Conservation (phyloP, 163 green algal genomes). For the Scenedesmus sp. region DNA sequence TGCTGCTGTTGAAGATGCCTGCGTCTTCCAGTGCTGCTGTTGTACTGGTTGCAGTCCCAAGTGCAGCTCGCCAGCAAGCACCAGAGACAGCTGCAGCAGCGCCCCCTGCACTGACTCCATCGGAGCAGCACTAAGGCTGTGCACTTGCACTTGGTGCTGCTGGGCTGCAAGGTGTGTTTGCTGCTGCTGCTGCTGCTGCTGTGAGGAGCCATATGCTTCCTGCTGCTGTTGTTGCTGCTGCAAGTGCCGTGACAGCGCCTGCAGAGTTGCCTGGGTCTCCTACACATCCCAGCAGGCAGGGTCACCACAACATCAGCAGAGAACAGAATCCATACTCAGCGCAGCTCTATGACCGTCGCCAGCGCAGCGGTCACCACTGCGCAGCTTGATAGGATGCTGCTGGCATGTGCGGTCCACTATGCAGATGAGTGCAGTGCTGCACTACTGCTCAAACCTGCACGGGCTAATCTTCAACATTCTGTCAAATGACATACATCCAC, state of each 20-base stretch:
- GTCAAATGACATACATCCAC: no score
- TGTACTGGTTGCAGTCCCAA: background rate
- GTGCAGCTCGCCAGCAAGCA: background rate
- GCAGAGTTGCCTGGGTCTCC: background rate
- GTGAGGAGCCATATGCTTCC: background rate
- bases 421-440: no score
- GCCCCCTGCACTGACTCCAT: background rate
- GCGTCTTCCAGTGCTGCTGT: conserved; percentile 8
- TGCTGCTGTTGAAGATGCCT: background rate
- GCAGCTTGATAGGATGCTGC: no score
- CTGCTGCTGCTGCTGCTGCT: background rate
- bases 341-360: no score
- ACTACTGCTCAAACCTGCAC: no score
- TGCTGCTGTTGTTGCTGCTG: background rate
- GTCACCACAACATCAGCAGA: background rate
- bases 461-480: no score
- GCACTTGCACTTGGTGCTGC: background rate
- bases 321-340: no score
- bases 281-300: background rate
- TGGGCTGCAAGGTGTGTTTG: background rate
- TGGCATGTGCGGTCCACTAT: no score
- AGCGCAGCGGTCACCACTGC: no score
- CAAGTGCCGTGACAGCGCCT: background rate
- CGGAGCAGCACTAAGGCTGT: background rate
- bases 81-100: background rate